Base-by-base conservation (phyloP, 2,329 filamentous ascomycete genomes). In the Cladosporium sp. region DNA sequence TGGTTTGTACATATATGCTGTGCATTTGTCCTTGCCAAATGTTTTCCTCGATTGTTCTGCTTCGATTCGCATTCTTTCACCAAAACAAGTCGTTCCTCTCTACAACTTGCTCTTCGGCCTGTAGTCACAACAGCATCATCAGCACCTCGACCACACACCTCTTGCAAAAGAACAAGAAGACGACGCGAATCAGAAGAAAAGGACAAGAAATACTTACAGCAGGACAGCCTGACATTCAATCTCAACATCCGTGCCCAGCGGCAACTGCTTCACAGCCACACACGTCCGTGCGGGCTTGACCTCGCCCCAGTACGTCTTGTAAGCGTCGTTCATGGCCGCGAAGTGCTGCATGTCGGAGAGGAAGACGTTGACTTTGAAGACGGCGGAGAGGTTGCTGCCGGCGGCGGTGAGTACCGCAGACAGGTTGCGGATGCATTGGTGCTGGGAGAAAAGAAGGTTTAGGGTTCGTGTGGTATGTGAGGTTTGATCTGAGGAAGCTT, bases 331-430 rank as follows among this genome's bases (percentile, higher is more conserved):
- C 78, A 88, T 83, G 11, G 80, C 78, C 0, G 80, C 82, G 73
- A 90, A 91, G 74, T 90, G 81, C 56, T 84, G 80, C 87, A 91
- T 91, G 66, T 84, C 82, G 1, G 84, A 85, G 23, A 91, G 74
- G 73, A 88, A 91, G 29, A 90, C 80, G 70, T 89, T 90, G 67
- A 88, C 84, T 76, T 91, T 90, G 74, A 91, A 83, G 0, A 87
- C 83, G 65, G 89, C 88, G 33, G 83, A 79, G 44, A 90, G 78
- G 66, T 79, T 81, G 61, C 83, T 85, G 0, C 87, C 87, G 0
- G 87, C 85, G 10, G 83, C 88, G 68, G 85, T 80, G 23, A 91
- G 85, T 6, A 90, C 81, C 2, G 82, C 81, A 7, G 80, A 74
- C 16, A 90, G 80, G 76, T 90, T 90, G 67, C 81, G 80, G 66